Percentiles rank a stretch among this genome's conserved stretches.
Evolutionary conservation across 306 rosid species (phyloP).

Genomic region (Clitoria ternatea): DNA sequence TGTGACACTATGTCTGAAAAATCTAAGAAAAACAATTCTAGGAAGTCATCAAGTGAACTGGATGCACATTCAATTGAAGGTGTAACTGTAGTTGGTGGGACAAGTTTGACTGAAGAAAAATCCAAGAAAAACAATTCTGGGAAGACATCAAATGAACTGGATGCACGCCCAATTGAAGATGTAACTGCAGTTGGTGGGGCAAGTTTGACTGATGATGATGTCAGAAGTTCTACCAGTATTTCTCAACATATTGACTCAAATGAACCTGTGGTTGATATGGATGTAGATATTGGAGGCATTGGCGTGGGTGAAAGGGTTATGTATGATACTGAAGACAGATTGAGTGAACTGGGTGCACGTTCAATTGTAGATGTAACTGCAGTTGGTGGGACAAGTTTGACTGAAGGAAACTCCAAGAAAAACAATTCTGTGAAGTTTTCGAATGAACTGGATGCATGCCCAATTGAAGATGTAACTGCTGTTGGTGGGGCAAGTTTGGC

Average conservation of each 20-base stretch:
- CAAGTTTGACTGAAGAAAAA: constrained; percentile 21
- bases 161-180: constrained; percentile 24
- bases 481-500: constrained; percentile 12
- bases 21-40: constrained; percentile 20
- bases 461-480: constrained; percentile 22
- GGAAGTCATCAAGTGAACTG: constrained; percentile 21
- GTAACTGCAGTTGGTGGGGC: constrained; percentile 18
- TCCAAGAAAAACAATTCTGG: constrained; percentile 21
- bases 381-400: constrained; percentile 15
- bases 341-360: constrained; percentile 23
- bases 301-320: constrained; percentile 15
- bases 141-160: constrained; percentile 22
- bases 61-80: constrained; percentile 23
- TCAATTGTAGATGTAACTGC: constrained; percentile 18
- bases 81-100: constrained; percentile 16
- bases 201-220: constrained; percentile 20
- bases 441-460: constrained; percentile 22
- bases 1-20: constrained; percentile 12
- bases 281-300: constrained; percentile 24
- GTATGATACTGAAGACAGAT: constrained; percentile 26
- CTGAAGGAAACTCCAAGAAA: constrained; percentile 25
- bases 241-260: constrained; percentile 20
- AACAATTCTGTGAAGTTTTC: constrained; percentile 21
- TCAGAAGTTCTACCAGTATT: constrained; percentile 12
- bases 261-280: constrained; percentile 27